phyloP scores from a whole-genome alignment of 2,329 filamentous ascomycete genomes.

The Aspergillus ustus region DNA sequence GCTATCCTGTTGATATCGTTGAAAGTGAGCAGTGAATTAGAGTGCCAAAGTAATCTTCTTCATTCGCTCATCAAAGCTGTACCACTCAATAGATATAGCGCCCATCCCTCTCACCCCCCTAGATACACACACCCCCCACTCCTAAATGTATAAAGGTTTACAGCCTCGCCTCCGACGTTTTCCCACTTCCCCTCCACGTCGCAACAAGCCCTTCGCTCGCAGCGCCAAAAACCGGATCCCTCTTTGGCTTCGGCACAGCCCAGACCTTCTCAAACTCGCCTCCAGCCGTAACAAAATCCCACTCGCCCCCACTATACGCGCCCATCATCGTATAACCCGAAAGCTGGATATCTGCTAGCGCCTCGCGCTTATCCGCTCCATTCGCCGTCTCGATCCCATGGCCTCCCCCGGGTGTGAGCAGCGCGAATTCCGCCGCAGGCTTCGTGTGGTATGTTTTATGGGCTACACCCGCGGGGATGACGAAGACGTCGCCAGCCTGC shows the following conservation, averaged over 20 bases:
- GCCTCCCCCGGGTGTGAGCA: conserved; percentile 44
- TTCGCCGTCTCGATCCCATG: conserved; percentile 41
- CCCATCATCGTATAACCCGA: conserved; percentile 62
- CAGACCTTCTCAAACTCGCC: conserved; percentile 54
- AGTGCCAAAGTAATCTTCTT: too few relatives aligned
- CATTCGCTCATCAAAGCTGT: too few relatives aligned
- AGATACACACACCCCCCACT: too few relatives aligned
- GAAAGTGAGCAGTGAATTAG: too few relatives aligned
- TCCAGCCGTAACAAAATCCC: conserved; percentile 58
- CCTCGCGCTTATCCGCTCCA: conserved; percentile 39
- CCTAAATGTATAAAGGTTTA: not conserved
- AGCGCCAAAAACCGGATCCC: conserved; percentile 55
- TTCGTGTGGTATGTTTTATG: conserved; percentile 58
- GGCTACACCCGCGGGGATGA: conserved; percentile 61
- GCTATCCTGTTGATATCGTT: too few relatives aligned
- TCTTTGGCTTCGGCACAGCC: conserved; percentile 50
- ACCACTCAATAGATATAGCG: too few relatives aligned
- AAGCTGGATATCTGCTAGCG: conserved; percentile 33
- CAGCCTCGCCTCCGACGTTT: not conserved
- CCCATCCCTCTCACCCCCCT: too few relatives aligned
- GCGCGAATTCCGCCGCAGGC: conserved; percentile 37
- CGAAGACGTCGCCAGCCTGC: conserved; percentile 60
- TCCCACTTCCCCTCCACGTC: not conserved
- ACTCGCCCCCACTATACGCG: conserved; percentile 55
- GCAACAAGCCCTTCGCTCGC: not conserved